Percentiles rank a stretch among this genome's conserved stretches.
phyloP scores from a whole-genome alignment of 2,329 filamentous ascomycete species.

The Talaromyces sp. region DNA sequence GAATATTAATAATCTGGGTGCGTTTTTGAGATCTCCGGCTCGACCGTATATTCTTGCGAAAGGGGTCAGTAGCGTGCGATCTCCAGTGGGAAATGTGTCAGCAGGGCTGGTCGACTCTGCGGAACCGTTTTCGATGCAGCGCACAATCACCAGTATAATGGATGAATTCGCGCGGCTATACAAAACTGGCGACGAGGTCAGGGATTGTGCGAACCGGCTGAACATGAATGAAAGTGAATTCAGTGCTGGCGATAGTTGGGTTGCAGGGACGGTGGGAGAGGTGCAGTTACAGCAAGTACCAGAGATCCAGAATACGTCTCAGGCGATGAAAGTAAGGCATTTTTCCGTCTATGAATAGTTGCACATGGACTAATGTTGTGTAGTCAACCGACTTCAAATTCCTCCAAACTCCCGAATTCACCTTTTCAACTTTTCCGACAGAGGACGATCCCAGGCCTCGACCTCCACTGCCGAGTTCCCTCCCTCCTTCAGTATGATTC shows the following conservation, averaged over 20 bases:
- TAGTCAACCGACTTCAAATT: constrained; percentile 66
- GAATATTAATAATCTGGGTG: constrained; percentile 66
- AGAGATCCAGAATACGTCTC: constrained; percentile 59
- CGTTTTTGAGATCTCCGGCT: constrained; percentile 73
- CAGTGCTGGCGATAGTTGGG: constrained; percentile 33
- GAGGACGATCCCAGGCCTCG: constrained; percentile 57
- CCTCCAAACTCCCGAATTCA: constrained; percentile 80
- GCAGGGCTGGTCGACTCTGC: constrained; percentile 49
- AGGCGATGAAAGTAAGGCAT: constrained; percentile 49
- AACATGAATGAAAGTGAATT: constrained; percentile 32
- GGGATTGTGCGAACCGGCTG: constrained; percentile 32
- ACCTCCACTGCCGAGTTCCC: constrained; percentile 48
- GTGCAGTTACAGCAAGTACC: constrained; percentile 43
- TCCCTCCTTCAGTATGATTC: constrained; percentile 47
- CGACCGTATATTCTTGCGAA: constrained; percentile 72
- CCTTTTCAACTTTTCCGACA: constrained; percentile 61
- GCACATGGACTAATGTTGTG: not conserved
- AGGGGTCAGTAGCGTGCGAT: constrained; percentile 88
- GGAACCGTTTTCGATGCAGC: constrained; percentile 46
- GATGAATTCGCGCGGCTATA: constrained; percentile 68
- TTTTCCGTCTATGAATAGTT: too few relatives aligned
- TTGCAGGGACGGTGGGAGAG: constrained; percentile 51
- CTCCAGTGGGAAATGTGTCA: constrained; percentile 74
- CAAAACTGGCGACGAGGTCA: constrained; percentile 37
- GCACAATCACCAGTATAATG: constrained; percentile 54